phyloP scores from a whole-genome alignment of 306 rosid genomes.

The Astragalus glycyphyllos region DNA sequence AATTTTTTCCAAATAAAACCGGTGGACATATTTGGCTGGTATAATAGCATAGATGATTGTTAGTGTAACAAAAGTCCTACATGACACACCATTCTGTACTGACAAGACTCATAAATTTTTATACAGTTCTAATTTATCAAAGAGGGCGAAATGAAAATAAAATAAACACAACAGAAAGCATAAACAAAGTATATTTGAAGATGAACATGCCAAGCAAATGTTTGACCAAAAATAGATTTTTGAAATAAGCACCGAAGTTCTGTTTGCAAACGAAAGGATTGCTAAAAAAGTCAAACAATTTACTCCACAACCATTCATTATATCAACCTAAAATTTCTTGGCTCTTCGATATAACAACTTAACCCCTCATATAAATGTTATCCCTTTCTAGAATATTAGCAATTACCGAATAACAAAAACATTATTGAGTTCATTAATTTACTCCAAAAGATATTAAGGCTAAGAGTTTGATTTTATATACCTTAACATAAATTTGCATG shows the following conservation, averaged over 20 bases:
- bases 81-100: conserved; percentile 12
- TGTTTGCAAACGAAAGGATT: conserved; percentile 21
- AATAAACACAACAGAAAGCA: background rate
- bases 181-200: conserved; percentile 14
- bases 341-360: background rate
- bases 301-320: background rate
- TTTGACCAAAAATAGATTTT: no score
- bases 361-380: background rate
- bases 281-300: conserved; percentile 23
- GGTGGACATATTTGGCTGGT: background rate
- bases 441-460: conserved; percentile 19
- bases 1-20: no score
- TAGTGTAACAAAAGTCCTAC: background rate
- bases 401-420: conserved; percentile 18
- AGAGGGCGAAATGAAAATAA: background rate
- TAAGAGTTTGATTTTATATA: conserved; percentile 38
- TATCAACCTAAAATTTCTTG: conserved; percentile 11
- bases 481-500: conserved; percentile 27
- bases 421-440: conserved; percentile 17
- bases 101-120: background rate
- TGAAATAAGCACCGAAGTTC: conserved; percentile 7
- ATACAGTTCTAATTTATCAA: conserved; percentile 19
- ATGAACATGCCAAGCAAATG: conserved; percentile 35
- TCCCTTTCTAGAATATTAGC: background rate
- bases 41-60: conserved; percentile 1